Conservation (phyloP, 2,329 filamentous ascomycete genomes). For the Alternaria viburni region DNA sequence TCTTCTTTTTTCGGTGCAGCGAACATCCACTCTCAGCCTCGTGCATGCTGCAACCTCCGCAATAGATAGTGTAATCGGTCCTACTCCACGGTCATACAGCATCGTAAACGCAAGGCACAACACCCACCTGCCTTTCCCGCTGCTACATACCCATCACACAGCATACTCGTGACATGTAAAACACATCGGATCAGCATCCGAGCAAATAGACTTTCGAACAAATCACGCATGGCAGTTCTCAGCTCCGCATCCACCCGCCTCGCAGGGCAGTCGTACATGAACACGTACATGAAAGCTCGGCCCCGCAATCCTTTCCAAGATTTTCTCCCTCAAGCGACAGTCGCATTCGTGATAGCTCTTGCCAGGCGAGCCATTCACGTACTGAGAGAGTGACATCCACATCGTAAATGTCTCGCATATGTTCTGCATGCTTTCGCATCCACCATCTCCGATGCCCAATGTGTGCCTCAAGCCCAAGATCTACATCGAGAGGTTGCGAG, state of each 20-base stretch:
- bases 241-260: not conserved
- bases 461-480: not conserved
- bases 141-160: not conserved
- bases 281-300: not conserved
- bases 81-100: slow-evolving; percentile 15
- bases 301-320: not conserved
- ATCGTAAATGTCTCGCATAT: slow-evolving; percentile 1
- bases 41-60: slow-evolving; percentile 9
- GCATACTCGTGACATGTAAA: not conserved
- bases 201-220: not conserved
- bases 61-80: slow-evolving; percentile 7
- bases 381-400: not conserved
- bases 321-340: not conserved
- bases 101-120: slow-evolving; percentile 16
- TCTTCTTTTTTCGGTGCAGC: not conserved
- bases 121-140: not conserved
- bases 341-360: not conserved
- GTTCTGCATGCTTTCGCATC: not conserved
- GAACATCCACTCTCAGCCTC: slow-evolving; percentile 7
- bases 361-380: not conserved
- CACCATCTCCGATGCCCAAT: not conserved
- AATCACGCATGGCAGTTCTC: not conserved
- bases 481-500: not conserved
- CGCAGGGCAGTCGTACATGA: not conserved
- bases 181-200: not conserved